Conservation (phyloP, 164 flowering plant species). For the Macadamia tetraphylla region DNA sequence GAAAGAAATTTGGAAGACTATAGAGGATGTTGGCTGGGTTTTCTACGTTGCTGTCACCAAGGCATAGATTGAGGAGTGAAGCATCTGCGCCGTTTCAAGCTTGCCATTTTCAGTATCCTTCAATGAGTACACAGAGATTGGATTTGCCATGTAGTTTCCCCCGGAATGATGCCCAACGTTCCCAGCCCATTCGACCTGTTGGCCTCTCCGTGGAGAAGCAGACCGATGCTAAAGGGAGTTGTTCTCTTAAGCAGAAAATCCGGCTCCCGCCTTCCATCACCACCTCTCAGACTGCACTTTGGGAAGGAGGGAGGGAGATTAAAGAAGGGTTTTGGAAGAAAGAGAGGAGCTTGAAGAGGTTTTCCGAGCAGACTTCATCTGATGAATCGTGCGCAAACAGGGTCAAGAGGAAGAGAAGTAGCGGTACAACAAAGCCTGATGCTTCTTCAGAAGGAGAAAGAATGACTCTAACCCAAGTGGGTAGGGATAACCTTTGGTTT, state of each 20-base stretch:
- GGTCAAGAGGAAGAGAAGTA: constrained; percentile 61
- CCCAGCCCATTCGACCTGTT: constrained; percentile 60
- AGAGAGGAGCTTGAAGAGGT: constrained; percentile 62
- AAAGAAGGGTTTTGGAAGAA: constrained; percentile 60
- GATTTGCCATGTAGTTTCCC: constrained; percentile 75
- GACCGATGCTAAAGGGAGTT: constrained; percentile 32
- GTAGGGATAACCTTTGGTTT: constrained; percentile 54
- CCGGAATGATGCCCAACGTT: constrained; percentile 50
- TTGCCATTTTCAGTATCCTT: constrained; percentile 63
- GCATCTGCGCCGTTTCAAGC: constrained; percentile 66
- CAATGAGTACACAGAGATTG: constrained; percentile 90
- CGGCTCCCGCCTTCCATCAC: constrained; percentile 53
- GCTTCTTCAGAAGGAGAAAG: constrained; percentile 14
- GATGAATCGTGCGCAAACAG: constrained; percentile 42
- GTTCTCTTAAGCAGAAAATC: constrained; percentile 58
- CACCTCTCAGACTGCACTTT: constrained; percentile 19
- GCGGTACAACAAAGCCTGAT: constrained; percentile 21
- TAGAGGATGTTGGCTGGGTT: constrained; percentile 98
- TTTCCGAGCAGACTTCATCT: constrained; percentile 44
- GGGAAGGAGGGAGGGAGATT: constrained; percentile 39
- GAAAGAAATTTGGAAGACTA: constrained; percentile 25
- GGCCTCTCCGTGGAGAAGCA: constrained; percentile 57
- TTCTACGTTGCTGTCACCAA: constrained; percentile 82
- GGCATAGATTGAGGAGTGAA: constrained; percentile 88
- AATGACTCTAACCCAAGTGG: constrained; percentile 43